Percentiles rank a stretch among this genome's conserved stretches.
Evolutionary conservation across 2,329 filamentous ascomycete species (phyloP).

Genomic region (Neocatenulostroma microsporum): DNA sequence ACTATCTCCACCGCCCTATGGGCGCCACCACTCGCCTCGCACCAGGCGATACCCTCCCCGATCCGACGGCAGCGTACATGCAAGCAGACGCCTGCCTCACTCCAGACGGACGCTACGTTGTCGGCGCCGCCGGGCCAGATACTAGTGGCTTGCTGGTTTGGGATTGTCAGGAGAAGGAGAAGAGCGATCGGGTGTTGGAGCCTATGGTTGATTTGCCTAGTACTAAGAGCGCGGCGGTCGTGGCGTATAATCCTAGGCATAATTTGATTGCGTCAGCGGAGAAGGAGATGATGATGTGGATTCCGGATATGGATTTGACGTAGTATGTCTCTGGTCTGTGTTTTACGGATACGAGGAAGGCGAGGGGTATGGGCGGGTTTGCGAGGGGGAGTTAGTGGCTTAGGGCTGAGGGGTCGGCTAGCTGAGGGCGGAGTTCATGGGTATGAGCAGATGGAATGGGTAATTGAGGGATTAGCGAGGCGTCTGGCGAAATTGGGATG

Average conservation of each 20-base stretch:
- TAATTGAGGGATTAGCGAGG: no score
- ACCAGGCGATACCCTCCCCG: conserved; percentile 37
- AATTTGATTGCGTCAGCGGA: conserved; percentile 90
- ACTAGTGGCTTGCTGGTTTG: conserved; percentile 71
- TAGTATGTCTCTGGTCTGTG: no score
- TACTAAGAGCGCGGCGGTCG: conserved; percentile 58
- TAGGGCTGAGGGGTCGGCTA: no score
- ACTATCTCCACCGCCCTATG: conserved; percentile 27
- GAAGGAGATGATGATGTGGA: conserved; percentile 55
- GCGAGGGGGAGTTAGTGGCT: no score
- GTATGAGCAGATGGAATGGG: no score
- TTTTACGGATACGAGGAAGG: no score
- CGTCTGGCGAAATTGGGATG: no score
- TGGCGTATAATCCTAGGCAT: conserved; percentile 83
- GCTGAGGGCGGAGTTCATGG: no score
- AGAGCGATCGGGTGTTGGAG: conserved; percentile 50
- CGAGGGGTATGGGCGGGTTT: no score
- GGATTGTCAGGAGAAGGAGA: conserved; percentile 59
- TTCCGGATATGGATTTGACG: conserved; percentile 37
- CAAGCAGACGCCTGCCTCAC: conserved; percentile 80
- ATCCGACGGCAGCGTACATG: conserved; percentile 21
- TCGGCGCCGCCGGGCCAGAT: conserved; percentile 60
- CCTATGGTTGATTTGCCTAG: conserved; percentile 59
- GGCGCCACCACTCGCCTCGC: conserved; percentile 25
- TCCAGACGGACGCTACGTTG: conserved; percentile 78